Percentiles rank a stretch among this genome's conserved stretches.
Conservation (phyloP, 257 asterid species). For the Coffea eugenioides region DNA sequence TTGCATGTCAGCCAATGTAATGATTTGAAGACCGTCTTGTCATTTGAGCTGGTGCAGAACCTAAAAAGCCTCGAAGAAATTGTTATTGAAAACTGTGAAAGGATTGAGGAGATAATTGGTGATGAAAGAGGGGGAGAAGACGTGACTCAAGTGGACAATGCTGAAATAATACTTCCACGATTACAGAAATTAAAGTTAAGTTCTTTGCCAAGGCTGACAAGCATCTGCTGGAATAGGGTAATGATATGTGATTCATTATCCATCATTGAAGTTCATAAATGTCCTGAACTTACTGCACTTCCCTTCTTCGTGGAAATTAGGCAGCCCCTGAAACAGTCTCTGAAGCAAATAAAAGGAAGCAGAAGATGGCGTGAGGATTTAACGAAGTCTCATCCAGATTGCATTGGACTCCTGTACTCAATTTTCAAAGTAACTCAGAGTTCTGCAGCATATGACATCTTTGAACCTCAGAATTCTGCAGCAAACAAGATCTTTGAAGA, state of each 20-base stretch:
- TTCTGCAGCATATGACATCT: too few relatives aligned
- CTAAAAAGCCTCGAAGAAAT: constrained; percentile 24
- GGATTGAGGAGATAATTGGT: constrained; percentile 17
- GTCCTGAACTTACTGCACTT: neutral
- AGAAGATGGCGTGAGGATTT: constrained; percentile 17
- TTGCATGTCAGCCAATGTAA: constrained; percentile 26
- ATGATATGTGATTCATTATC: neutral
- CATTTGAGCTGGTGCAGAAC: constrained; percentile 22
- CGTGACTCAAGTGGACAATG: constrained; percentile 1
- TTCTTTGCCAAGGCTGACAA: constrained; percentile 7
- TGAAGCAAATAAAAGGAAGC: neutral
- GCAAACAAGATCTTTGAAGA: neutral
- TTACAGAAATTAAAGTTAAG: constrained; percentile 19
- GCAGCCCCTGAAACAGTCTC: neutral
- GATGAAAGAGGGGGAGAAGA: neutral
- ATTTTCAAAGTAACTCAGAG: neutral
- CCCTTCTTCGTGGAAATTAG: neutral
- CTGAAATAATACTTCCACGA: constrained; percentile 19
- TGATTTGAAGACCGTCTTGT: constrained; percentile 15
- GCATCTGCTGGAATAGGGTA: neutral
- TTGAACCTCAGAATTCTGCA: neutral
- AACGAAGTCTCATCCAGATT: neutral
- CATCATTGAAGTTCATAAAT: neutral
- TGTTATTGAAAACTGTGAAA: constrained; percentile 17
- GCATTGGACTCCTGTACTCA: neutral